Evolutionary conservation across 306 rosid genomes (phyloP), one percentile per base, ranked within the genome.

Genomic region (Corylus avellana): DNA sequence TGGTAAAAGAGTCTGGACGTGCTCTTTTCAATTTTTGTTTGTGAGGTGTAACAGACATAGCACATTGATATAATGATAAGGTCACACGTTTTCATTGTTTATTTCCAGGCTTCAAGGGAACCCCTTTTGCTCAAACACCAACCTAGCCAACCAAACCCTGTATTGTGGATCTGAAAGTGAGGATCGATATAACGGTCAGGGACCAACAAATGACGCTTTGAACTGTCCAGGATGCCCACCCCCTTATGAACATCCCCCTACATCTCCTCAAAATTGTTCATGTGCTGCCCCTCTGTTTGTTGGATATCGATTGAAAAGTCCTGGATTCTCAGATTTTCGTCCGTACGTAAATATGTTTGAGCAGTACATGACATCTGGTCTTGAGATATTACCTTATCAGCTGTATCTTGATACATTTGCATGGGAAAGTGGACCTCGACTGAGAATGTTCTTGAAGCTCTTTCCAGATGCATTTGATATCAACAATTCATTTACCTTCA

Each of bases 231-330:
- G 55, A 72, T 96, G 99, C 57, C 97, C 97, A 6, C 90, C 87
- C 8, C 83, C 93, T 78, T 85, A 13, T 18, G 98, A 96, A 85
- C 81, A 82, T 82, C 76, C 87, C 50, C 37, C 74, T 58, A 49
- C 49, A 54, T 75, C 81, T 56, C 86, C 86, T 1, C 80, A 17
- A 18, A 1, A n/a, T 37, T 96, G 98, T 81, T 70, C 83, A 75
- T 96, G 99, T 81, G 92, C 89, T 37, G 85, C 46, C 51, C 99
- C 99, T 42, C 88, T 96, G 27, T 53, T 73, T 22, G 76, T 93
- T 73, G 84, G 14, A 42, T 93, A 93, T 81, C 98, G 97, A 73
- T 67, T 96, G 78, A 96, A 96, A 86, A 93, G 99, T 90, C 99
- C 99, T 2, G 96, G 91, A 67, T 93, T 93, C 87, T 73, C 81